These are phyloP conservation scores for Ophiostoma pallidulum DNA, from an alignment of 2,329 filamentous ascomycete species.

Conservation along the genomic window DNA sequence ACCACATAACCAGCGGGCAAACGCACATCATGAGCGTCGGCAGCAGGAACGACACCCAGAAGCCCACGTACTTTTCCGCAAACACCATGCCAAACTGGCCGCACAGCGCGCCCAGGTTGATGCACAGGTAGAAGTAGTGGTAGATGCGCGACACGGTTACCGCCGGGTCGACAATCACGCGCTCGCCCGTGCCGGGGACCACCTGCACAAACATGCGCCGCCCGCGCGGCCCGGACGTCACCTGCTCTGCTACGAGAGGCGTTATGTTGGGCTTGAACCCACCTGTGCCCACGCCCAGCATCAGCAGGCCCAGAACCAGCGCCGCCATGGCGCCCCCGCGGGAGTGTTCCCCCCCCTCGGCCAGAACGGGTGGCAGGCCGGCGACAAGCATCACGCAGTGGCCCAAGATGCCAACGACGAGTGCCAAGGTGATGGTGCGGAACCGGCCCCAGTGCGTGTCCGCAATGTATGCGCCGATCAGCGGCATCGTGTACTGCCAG, in stretches of 20 bases:
- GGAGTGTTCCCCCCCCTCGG: no score
- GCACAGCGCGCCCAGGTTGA: slow-evolving; percentile 59
- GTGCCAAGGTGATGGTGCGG: slow-evolving; percentile 49
- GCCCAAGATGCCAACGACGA: slow-evolving; percentile 49
- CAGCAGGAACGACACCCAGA: slow-evolving; percentile 57
- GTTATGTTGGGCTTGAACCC: slow-evolving; percentile 57
- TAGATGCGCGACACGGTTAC: slow-evolving; percentile 36
- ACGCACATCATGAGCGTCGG: slow-evolving; percentile 45
- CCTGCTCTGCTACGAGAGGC: slow-evolving; percentile 35
- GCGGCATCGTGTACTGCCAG: slow-evolving; percentile 38
- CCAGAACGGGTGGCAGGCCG: slow-evolving; percentile 50
- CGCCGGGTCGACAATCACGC: slow-evolving; percentile 38
- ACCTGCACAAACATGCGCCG: slow-evolving; percentile 32
- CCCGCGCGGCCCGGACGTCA: no score
- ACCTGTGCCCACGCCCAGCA: slow-evolving; percentile 59
- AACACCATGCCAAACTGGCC: slow-evolving; percentile 57
- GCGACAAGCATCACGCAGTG: slow-evolving; percentile 55
- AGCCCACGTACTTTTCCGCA: slow-evolving; percentile 66
- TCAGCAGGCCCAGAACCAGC: slow-evolving; percentile 52
- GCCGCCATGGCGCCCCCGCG: slow-evolving; percentile 46
- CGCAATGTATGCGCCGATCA: slow-evolving; percentile 46
- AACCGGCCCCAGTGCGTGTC: slow-evolving; percentile 60
- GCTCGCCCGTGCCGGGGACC: slow-evolving; percentile 25
- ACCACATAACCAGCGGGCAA: slow-evolving; percentile 46
- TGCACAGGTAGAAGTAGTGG: slow-evolving; percentile 50